Evolutionary conservation across 2,329 filamentous ascomycete species (phyloP), one percentile per base, ranked within the genome.

Genomic region (Colletotrichum sp.): DNA sequence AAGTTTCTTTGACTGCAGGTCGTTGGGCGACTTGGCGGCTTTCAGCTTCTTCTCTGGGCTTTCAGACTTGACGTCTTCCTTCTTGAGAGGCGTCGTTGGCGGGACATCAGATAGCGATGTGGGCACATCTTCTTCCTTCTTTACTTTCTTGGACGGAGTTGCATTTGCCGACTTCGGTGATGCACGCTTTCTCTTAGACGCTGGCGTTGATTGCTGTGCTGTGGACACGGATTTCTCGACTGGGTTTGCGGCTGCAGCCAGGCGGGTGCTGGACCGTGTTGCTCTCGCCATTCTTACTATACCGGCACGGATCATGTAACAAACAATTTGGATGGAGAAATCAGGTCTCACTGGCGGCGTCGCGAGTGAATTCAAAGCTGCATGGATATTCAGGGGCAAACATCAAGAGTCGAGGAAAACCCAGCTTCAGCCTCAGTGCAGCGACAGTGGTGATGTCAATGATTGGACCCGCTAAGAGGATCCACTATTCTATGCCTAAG

Each of bases 1-100:
- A 49, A 88, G 83, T 71, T 89, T 89, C 74, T 84, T 86, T 15
- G 84, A 83, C 67, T 85, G 84, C 12, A 88, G 84, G 25, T 78
- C 79, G 6, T 77, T 79, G 6, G 78, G 70, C 2, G 72, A 75
- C 44, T 62, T 71, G 64, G 71, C 32, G 8, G 52, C 13, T 30
- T 49, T 62, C 22, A 68, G 8, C 30, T 72, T 69, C 3, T 68
- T 55, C 22, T 49, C 66, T 62, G 72, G n/a, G 55, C 52, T 65
- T 69, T 78, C 55, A 30, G 71, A 27, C 65, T 77, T 71, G 72
- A 70, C 19, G 12, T 44, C 9, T 19, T 77, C 76, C 19, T 66
- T 61, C 27, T 77, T 77, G 19, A 76, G 34, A 5, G 75, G 72
- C 39, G 72, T 75, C 8, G 57, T 27, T 4, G 32, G 29, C 3